Base-by-base conservation (phyloP, 2,329 filamentous ascomycete species). In the Nothomitra cinnamomea region DNA sequence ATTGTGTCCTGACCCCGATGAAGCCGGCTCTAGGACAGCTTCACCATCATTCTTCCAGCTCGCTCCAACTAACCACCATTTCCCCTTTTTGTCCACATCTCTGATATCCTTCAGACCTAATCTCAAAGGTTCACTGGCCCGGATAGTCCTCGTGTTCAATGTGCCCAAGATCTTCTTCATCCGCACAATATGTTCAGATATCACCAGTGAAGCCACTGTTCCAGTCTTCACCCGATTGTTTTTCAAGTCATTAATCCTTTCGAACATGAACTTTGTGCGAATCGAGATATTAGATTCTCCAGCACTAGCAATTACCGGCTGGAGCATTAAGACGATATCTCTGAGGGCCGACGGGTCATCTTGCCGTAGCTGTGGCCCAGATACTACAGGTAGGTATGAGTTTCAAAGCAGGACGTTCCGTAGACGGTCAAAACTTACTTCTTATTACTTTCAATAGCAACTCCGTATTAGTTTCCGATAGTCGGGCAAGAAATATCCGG, bases 1-100 rank as follows among this genome's bases (percentile, higher is more conserved):
- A 38, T 25, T 28, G 22, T 58, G 50, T 19, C 7, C n/a, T 35
- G 5, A 19, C 3, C 60, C 62, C 1, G 71, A 63, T 17, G 65
- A 64, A 43, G 69, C 64, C 54, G 70, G 67, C 54, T 53, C 59
- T 56, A 56, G 58, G 54, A 62, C 59, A 25, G 67, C 65, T n/a
- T 70, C 68, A 12, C 55, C 59, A 17, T 67, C 58, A 55, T 73
- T 64, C 41, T 71, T 72, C 79, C 90, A 95, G 66, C 88, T 95
- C n/a, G 92, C 90, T 52, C 92, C 92, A 3, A 96, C 86, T 19
- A 96, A 78, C 92, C 92, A 98, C 92, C 92, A 98, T 70, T 95
- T 95, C 0, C 92, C 92, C 63, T 83, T 85, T 64, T 85, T 90
- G 41, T 90, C 85, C 0, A 83, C 83, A 57, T 89, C 79, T 57